Evolutionary conservation across 2,329 filamentous ascomycete species (phyloP).

Genomic region (Aspergillus candidus): DNA sequence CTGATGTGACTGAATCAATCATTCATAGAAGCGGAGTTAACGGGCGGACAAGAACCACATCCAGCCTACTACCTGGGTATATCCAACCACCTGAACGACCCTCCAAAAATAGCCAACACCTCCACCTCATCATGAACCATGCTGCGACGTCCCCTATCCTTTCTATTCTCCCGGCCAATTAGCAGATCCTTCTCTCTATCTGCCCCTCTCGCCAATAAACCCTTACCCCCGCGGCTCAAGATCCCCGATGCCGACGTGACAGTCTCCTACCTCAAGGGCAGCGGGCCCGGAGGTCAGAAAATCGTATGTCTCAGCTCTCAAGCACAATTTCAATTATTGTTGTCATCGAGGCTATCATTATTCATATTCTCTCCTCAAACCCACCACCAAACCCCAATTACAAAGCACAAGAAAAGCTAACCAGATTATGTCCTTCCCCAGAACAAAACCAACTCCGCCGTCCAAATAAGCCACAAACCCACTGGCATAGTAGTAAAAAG

Average conservation of each 20-base stretch:
- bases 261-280: conserved; percentile 83
- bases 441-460: conserved; percentile 96
- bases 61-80: too few species aligned
- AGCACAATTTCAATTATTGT: too few species aligned
- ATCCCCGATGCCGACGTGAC: conserved; percentile 73
- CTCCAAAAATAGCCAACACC: background rate
- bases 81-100: too few species aligned
- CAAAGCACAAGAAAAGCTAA: conserved; percentile 2
- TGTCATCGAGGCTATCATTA: too few species aligned
- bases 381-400: background rate
- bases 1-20: too few species aligned
- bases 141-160: conserved; percentile 2
- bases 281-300: conserved; percentile 90
- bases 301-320: conserved; percentile 53
- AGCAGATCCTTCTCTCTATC: conserved; percentile 19
- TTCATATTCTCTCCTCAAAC: background rate
- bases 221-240: conserved; percentile 68
- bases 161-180: background rate
- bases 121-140: conserved; percentile 7
- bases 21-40: too few species aligned
- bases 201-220: conserved; percentile 41
- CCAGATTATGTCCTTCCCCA: conserved; percentile 10
- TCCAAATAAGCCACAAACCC: conserved; percentile 83
- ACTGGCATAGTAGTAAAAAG: conserved; percentile 92
- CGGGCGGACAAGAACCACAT: too few species aligned